Evolutionary conservation across 2,329 filamentous ascomycete species (phyloP).

Genomic region (Pyrenophora teres): DNA sequence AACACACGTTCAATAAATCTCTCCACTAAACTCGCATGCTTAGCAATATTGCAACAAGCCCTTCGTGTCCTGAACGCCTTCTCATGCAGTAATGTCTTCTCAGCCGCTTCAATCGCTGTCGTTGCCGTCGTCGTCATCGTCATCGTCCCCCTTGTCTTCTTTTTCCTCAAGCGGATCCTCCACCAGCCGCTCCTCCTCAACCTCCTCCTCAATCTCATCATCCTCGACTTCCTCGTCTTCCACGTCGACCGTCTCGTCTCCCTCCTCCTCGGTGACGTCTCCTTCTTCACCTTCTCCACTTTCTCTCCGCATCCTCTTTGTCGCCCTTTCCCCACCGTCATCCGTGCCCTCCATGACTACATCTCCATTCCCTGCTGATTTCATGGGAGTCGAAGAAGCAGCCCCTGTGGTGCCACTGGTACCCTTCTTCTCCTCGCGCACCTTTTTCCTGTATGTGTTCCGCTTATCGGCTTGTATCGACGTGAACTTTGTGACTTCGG

Average conservation of each 20-base stretch:
- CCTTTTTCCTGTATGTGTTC: slow-evolving; percentile 71
- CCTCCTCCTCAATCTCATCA: slow-evolving; percentile 61
- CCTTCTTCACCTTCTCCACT: slow-evolving; percentile 46
- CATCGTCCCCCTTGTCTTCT: slow-evolving; percentile 51
- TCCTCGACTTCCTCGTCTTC: slow-evolving; percentile 59
- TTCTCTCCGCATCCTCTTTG: slow-evolving; percentile 54
- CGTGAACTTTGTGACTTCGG: slow-evolving; percentile 78
- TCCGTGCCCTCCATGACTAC: slow-evolving; percentile 11
- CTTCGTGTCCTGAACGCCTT: slow-evolving; percentile 29
- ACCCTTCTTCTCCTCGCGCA: slow-evolving; percentile 65
- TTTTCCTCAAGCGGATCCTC: slow-evolving; percentile 53
- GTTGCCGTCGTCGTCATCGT: slow-evolving; percentile 62
- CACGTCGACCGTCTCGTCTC: slow-evolving; percentile 50
- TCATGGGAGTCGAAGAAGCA: slow-evolving; percentile 4
- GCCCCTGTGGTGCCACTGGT: neutral
- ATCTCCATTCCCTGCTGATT: slow-evolving; percentile 5
- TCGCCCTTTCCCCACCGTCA: slow-evolving; percentile 53
- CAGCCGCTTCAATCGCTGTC: slow-evolving; percentile 43
- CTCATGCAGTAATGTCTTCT: slow-evolving; percentile 29
- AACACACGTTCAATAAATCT: neutral
- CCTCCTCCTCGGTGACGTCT: slow-evolving; percentile 46
- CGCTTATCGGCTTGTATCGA: slow-evolving; percentile 75
- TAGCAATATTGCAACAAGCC: neutral
- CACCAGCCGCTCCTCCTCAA: slow-evolving; percentile 56
- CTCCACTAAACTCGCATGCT: neutral